A percentile compares a stretch with the other conserved stretches of the same genome.
Evolutionary conservation across 2,329 filamentous ascomycete species (phyloP).

Genomic region (Curvularia verruculosa): DNA sequence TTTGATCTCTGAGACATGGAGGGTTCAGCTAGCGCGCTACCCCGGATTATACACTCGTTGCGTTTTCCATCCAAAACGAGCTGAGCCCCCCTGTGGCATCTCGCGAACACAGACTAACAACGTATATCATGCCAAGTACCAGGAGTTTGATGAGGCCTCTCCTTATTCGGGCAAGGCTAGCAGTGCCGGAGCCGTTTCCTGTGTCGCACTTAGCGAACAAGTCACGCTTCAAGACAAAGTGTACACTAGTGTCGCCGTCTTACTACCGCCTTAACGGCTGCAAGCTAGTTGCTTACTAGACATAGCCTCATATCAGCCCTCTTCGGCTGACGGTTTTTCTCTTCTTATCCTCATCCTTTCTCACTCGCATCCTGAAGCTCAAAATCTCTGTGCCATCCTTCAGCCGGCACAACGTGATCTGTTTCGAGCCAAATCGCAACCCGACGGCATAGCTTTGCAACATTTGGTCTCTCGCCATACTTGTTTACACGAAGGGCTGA

Average conservation of each 20-base stretch:
- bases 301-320: slow-evolving; percentile 1
- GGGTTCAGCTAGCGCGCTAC: not conserved
- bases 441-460: not conserved
- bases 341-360: not conserved
- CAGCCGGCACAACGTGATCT: not conserved
- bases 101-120: not conserved
- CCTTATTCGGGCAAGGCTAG: slow-evolving; percentile 3
- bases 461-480: too few relatives aligned
- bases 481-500: not conserved
- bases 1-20: not conserved
- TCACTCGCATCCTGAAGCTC: not conserved
- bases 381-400: not conserved
- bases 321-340: not conserved
- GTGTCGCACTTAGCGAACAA: slow-evolving; percentile 6
- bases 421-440: too few relatives aligned
- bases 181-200: not conserved
- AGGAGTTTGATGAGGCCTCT: not conserved
- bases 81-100: not conserved
- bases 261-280: slow-evolving; percentile 15
- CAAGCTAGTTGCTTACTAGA: slow-evolving; percentile 8
- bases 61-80: not conserved
- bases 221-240: slow-evolving; percentile 2
- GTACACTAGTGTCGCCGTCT: slow-evolving; percentile 10
- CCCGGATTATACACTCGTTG: not conserved
- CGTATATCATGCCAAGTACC: not conserved